These are phyloP conservation scores for Kondoa subrosea DNA, from an alignment of 768 basidiomycete genomes.

Conservation along the genomic window DNA sequence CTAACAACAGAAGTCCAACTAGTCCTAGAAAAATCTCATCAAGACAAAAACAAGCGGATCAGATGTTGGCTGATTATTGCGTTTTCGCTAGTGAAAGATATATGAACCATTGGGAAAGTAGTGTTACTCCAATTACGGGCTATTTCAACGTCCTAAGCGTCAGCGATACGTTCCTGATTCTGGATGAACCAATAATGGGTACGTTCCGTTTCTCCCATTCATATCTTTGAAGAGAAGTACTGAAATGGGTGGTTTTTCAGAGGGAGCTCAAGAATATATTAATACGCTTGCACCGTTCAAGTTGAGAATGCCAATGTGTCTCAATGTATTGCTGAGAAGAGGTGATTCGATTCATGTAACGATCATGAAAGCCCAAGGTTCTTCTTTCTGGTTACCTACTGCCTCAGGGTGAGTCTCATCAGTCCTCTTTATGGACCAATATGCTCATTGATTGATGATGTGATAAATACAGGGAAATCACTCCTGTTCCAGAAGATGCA, in stretches of 20 bases:
- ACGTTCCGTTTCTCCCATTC: not conserved
- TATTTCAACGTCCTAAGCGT: not conserved
- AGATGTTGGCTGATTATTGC: constrained; percentile 3
- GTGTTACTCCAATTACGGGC: not conserved
- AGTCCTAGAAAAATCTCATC: too few relatives aligned
- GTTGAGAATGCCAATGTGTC: constrained; percentile 1
- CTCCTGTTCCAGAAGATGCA: not conserved
- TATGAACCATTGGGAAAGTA: not conserved
- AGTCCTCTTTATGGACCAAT: not conserved
- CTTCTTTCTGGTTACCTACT: constrained; percentile 4
- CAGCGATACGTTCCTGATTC: not conserved
- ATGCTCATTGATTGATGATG: too few relatives aligned
- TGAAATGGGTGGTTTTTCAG: not conserved
- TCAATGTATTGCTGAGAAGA: constrained; percentile 1
- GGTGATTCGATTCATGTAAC: constrained; percentile 2
- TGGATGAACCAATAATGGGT: constrained; percentile 1
- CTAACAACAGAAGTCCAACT: not conserved
- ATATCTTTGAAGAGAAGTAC: not conserved
- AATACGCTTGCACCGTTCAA: not conserved
- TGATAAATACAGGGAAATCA: not conserved
- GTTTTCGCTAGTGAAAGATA: constrained; percentile 4
- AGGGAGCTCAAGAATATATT: not conserved
- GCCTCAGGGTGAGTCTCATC: not conserved
- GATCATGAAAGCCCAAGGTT: constrained; percentile 7
- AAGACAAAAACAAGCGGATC: not conserved